Conservation (phyloP, 164 flowering plant genomes). For the Umbellularia californica region DNA sequence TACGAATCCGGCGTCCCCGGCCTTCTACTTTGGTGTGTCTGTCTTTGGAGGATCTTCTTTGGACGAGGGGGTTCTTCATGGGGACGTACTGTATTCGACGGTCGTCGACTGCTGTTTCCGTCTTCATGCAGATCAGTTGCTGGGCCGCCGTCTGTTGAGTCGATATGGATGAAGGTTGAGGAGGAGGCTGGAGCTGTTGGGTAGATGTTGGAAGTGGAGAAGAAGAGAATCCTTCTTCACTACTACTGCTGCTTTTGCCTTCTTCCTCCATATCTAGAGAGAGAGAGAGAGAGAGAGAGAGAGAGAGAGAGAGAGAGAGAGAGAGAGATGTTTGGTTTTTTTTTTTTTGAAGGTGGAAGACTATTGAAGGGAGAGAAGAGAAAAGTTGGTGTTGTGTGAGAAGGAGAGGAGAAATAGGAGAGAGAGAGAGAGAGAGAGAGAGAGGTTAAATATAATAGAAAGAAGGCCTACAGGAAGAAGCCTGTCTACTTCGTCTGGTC, state of each 20-base stretch:
- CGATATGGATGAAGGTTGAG: not conserved
- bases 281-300: too few relatives aligned
- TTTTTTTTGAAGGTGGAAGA: too few relatives aligned
- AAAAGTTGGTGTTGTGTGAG: too few relatives aligned
- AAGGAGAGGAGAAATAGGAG: too few relatives aligned
- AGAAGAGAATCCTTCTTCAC: not conserved
- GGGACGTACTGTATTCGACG: slow-evolving; percentile 4
- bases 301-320: too few relatives aligned
- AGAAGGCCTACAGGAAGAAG: too few relatives aligned
- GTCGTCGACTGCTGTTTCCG: slow-evolving; percentile 4
- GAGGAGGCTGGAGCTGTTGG: slow-evolving; percentile 3
- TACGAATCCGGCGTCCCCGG: slow-evolving; percentile 65
- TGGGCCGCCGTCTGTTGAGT: not conserved
- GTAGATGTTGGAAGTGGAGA: not conserved
- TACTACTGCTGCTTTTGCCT: not conserved
- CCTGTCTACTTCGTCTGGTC: too few relatives aligned
- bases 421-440: too few relatives aligned
- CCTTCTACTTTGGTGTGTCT: slow-evolving; percentile 77
- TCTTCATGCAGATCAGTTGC: slow-evolving; percentile 10
- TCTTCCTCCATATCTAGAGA: not conserved
- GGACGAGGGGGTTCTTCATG: slow-evolving; percentile 8
- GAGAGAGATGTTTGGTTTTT: too few relatives aligned
- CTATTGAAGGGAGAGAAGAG: too few relatives aligned
- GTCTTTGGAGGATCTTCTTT: slow-evolving; percentile 53
- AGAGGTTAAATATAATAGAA: too few relatives aligned